These are phyloP conservation scores for Colletotrichum camelliae DNA, from an alignment of 2,329 filamentous ascomycete genomes.

Conservation along the genomic window DNA sequence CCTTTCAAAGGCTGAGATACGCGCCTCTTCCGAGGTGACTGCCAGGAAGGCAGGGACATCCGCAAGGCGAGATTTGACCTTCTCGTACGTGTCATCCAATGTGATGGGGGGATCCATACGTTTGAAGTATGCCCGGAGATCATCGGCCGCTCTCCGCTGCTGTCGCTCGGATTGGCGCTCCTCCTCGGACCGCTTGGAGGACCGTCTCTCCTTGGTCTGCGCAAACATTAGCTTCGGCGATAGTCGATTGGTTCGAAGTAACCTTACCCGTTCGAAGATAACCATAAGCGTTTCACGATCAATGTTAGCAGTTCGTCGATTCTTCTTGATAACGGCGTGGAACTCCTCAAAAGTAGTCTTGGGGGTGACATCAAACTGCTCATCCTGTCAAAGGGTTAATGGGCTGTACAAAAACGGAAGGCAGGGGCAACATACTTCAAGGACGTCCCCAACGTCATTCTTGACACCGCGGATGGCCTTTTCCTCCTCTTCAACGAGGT, in stretches of 20 bases:
- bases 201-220: conserved; percentile 83
- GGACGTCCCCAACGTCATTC: conserved; percentile 85
- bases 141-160: conserved; percentile 84
- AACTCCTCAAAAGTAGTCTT: conserved; percentile 92
- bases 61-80: conserved; percentile 79
- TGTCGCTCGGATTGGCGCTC: conserved; percentile 86
- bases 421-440: conserved; percentile 70
- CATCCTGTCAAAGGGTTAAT: conserved; percentile 67
- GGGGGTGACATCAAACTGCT: conserved; percentile 87
- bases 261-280: conserved; percentile 79
- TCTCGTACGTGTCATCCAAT: conserved; percentile 84
- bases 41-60: conserved; percentile 85
- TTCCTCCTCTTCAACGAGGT: conserved; percentile 92
- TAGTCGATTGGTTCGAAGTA: conserved; percentile 13
- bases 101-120: conserved; percentile 85
- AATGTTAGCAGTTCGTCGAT: conserved; percentile 88
- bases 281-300: conserved; percentile 78
- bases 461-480: conserved; percentile 79
- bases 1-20: conserved; percentile 88
- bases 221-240: background rate
- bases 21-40: conserved; percentile 81
- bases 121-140: conserved; percentile 85
- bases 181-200: conserved; percentile 77
- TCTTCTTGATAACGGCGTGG: conserved; percentile 78
- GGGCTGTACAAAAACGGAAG: conserved; percentile 14